Evolutionary conservation across 2,329 filamentous ascomycete genomes (phyloP).

Genomic region (Colletotrichum karsti): DNA sequence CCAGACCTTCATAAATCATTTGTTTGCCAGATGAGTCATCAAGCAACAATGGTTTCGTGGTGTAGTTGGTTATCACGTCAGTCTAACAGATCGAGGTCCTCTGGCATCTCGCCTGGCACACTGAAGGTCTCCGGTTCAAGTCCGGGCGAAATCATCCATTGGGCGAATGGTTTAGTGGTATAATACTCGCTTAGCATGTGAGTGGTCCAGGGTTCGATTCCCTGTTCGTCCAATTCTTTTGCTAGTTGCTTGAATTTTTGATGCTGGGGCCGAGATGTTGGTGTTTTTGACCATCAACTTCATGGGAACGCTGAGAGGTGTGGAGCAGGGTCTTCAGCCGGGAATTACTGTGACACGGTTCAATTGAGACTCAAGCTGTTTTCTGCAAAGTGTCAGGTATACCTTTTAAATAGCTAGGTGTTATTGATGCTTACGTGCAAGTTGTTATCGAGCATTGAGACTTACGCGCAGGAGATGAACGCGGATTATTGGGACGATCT

Average conservation of each 20-base stretch:
- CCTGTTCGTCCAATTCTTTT: slow-evolving; percentile 22
- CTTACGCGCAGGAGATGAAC: too few relatives aligned
- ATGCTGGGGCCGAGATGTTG: neutral
- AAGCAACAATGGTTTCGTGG: slow-evolving; percentile 31
- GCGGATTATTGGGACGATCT: too few relatives aligned
- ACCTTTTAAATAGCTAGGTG: too few relatives aligned
- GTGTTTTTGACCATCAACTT: neutral
- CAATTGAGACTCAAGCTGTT: too few relatives aligned
- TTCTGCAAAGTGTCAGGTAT: too few relatives aligned
- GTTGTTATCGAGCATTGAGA: too few relatives aligned
- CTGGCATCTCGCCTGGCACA: neutral
- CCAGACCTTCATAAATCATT: neutral
- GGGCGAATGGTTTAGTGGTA: slow-evolving; percentile 28
- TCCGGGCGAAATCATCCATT: slow-evolving; percentile 18
- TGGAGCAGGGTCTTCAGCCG: too few relatives aligned
- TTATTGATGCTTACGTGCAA: too few relatives aligned
- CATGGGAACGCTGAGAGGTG: too few relatives aligned
- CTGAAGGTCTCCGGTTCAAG: slow-evolving; percentile 30
- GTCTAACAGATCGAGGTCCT: slow-evolving; percentile 45
- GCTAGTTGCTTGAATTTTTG: rapidly evolving
- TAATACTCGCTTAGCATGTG: slow-evolving; percentile 29
- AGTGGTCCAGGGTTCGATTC: slow-evolving; percentile 27
- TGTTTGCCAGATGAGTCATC: neutral
- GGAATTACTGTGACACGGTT: too few relatives aligned
- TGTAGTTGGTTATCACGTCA: slow-evolving; percentile 58